These are phyloP conservation scores for Aspergillus costaricaensis DNA, from an alignment of 2,329 filamentous ascomycete genomes.

Conservation along the genomic window DNA sequence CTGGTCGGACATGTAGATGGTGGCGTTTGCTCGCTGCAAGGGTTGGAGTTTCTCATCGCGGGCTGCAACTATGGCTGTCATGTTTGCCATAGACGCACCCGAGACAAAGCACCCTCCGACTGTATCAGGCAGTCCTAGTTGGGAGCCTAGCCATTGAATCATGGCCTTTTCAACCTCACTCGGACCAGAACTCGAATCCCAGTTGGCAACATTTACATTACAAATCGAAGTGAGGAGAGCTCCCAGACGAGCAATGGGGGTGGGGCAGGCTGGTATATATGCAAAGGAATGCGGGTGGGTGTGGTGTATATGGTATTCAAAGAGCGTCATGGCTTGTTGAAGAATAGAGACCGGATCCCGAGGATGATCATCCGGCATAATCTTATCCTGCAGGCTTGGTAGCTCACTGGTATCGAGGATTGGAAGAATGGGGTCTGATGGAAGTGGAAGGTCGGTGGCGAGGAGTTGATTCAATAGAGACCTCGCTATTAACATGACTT, in stretches of 20 bases:
- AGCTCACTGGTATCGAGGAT: background rate
- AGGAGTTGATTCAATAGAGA: background rate
- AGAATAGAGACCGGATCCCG: background rate
- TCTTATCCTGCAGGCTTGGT: background rate
- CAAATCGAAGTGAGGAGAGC: background rate
- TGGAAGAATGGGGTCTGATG: background rate
- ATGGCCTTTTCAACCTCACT: constrained; percentile 16
- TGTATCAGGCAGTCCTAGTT: constrained; percentile 14
- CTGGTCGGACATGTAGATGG: constrained; percentile 23
- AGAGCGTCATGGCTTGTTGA: background rate
- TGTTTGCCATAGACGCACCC: constrained; percentile 26
- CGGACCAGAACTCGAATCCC: constrained; percentile 12
- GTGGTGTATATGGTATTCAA: background rate
- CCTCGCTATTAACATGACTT: background rate
- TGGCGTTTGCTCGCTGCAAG: background rate
- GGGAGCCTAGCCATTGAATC: constrained; percentile 19
- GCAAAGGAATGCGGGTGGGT: background rate
- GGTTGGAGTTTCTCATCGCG: constrained; percentile 19
- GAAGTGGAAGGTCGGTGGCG: background rate
- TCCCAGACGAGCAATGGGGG: background rate
- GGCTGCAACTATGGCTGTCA: constrained; percentile 22
- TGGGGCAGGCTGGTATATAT: background rate
- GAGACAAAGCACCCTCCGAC: constrained; percentile 24
- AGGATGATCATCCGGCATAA: background rate
- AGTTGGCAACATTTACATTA: background rate